Percentiles rank a stretch among this genome's conserved stretches.
Conservation (phyloP, 164 flowering plant species). For the Dillenia suffruticosa region DNA sequence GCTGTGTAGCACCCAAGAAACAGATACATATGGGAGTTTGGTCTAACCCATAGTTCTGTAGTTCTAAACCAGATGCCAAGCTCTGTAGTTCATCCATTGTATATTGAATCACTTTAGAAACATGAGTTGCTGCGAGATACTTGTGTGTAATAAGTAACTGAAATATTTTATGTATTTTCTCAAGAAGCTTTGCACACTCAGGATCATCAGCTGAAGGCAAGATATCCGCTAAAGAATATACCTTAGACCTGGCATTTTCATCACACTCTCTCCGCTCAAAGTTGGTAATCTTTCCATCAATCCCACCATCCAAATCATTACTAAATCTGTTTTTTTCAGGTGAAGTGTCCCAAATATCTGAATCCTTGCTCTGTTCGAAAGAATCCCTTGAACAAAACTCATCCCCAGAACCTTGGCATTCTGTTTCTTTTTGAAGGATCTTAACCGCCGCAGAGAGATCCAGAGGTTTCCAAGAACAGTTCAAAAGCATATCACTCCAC, state of each 20-base stretch:
- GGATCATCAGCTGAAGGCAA: conserved; percentile 85
- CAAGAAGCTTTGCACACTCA: conserved; percentile 75
- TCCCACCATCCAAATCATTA: conserved; percentile 17
- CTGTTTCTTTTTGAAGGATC: conserved; percentile 46
- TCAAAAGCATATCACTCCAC: conserved; percentile 80
- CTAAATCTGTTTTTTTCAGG: conserved; percentile 25
- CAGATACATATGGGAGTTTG: conserved; percentile 85
- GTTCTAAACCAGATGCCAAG: conserved; percentile 49
- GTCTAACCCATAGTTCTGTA: conserved; percentile 56
- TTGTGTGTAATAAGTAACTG: conserved; percentile 66
- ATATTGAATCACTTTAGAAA: conserved; percentile 68
- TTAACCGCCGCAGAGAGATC: conserved; percentile 64
- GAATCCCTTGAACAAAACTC: conserved; percentile 22
- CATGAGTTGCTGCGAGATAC: conserved; percentile 74
- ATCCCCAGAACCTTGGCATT: conserved; percentile 29
- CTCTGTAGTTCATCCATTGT: conserved; percentile 78
- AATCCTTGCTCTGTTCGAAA: conserved; percentile 27
- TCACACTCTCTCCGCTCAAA: conserved; percentile 41
- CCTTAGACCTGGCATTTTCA: conserved; percentile 25
- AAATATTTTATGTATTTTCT: conserved; percentile 59
- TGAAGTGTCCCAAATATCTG: conserved; percentile 56
- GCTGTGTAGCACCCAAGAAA: conserved; percentile 74
- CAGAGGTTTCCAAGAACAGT: conserved; percentile 80
- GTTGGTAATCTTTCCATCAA: conserved; percentile 22
- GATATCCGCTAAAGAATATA: conserved; percentile 25